Base-by-base conservation (phyloP, 2,329 filamentous ascomycete species). In the Chrysosporium queenslandicum region DNA sequence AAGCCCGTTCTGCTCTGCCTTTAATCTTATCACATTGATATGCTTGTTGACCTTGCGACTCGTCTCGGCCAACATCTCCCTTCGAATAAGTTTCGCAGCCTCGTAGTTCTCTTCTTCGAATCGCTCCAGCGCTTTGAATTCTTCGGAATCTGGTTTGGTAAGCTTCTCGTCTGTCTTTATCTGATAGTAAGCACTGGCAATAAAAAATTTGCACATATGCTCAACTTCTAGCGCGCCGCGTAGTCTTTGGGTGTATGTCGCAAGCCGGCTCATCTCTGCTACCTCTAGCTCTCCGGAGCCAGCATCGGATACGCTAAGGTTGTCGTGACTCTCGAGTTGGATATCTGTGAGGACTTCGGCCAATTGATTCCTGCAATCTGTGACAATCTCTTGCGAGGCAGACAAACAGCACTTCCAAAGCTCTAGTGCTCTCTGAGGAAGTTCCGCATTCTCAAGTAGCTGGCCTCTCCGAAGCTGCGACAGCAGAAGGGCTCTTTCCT, bases 201-300 rank as follows among this genome's bases (percentile, higher is more conserved):
- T 83, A 63, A 94, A 95, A 69, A 96, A 96, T 0, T 81, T 76
- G 27, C 85, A 87, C 58, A 84, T 82, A 64, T 96, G 91, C 55
- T 91, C 78, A 40, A 94, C 68, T 63, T 94, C 88, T 16, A 95
- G 72, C 2, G 86, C 82, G 18, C 75, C 77, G 8, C 88, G 82
- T 20, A 96, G 72, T 40, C 81, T 78, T 50, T 82, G 79, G 30
- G 82, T 80, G 46, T 78, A 76, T 34, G 80, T 76, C 46, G 76
- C 73, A 21, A 87, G 60, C 16, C 77, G 77, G 36, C 60, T 64
- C 29, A 63, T 57, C 8, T 71, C 71, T 1, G 65, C 64, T 40
- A 67, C 65, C 36, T 71, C 68, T 2, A 63, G 64, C 6, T 72
- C 66, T 8, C 69, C 68, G 34, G 58, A 49, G 8, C 55, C 61